Base-by-base conservation (phyloP, 257 asterid genomes). In the Penstemon davidsonii region DNA sequence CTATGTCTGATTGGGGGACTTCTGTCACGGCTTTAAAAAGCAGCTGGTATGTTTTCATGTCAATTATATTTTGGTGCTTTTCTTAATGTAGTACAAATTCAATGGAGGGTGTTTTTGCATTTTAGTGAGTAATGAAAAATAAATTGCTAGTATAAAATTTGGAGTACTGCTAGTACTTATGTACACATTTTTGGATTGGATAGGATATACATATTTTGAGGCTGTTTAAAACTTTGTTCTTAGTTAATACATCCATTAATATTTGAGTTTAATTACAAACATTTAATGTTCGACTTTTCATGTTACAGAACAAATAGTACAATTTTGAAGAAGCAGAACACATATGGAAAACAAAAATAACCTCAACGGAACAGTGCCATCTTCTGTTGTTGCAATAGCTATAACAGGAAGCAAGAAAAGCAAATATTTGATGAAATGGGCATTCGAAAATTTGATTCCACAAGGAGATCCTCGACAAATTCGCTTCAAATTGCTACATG, bases 401-500 rank as follows among this genome's bases (percentile, higher is more conserved):
- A 53, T 71, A 71, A 71, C 33, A 10, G 38, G 70, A 12, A 54
- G 64, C 70, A 71, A 62, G 69, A 71, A 53, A 12, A 62, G 75
- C 70, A 53, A 62, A 55, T 71, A 62, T 62, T 47, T 71, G 47
- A 36, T 71, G 4, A 62, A 49, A 9, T 71, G 75, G 75, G 64
- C 75, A 41, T 53, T 58, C 45, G 50, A 57, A 3, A 65, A 73
- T 5, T 43, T 65, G 46, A 41, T 73, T 10, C 77, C 72, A 41
- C 56, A 46, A 3, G 67, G 33, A 36, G 67, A 44, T 19, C 62
- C 53, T 2, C 62, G 8, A 65, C 62, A 73, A 38, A 33, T 73
- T 62, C 60, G 68, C 68, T 72, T 72, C 71, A 64, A 72, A 44
- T 56, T 72, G 71, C 41, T 64, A 11, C 76, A 72, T 40, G 71